Conservation (phyloP, 2,329 filamentous ascomycete genomes). For the Penicillium oxalicum region DNA sequence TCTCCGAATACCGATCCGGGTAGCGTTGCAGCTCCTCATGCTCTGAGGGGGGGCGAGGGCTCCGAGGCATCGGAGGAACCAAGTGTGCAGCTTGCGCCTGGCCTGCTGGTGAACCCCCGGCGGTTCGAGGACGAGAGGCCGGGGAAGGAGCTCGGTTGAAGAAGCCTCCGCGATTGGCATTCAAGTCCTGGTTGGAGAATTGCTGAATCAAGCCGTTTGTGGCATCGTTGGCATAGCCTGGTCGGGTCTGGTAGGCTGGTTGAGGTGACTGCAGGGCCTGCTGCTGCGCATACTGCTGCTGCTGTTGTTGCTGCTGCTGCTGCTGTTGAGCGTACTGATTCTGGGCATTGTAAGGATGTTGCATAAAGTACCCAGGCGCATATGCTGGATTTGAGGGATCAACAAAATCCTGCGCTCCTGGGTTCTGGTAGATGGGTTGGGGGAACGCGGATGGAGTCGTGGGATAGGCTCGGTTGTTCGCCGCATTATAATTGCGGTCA, state of each 20-base stretch:
- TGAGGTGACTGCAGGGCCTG: constrained; percentile 51
- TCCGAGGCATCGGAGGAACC: constrained; percentile 60
- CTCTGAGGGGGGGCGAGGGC: constrained; percentile 50
- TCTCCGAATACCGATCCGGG: constrained; percentile 81
- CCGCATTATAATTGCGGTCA: constrained; percentile 58
- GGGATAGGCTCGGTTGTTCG: constrained; percentile 66
- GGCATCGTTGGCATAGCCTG: constrained; percentile 64
- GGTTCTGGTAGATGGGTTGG: constrained; percentile 70
- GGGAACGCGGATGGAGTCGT: constrained; percentile 95
- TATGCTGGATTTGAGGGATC: constrained; percentile 43
- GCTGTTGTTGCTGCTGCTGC: constrained; percentile 38
- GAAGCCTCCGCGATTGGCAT: constrained; percentile 62
- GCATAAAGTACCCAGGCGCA: constrained; percentile 55
- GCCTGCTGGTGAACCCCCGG: constrained; percentile 55
- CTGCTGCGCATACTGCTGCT: constrained; percentile 49
- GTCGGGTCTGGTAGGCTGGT: constrained; percentile 48
- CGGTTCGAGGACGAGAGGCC: constrained; percentile 74
- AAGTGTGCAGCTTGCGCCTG: constrained; percentile 61
- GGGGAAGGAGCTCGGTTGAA: constrained; percentile 66
- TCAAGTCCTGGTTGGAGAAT: constrained; percentile 93
- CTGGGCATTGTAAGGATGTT: constrained; percentile 54
- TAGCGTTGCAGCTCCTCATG: constrained; percentile 70
- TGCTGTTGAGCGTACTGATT: constrained; percentile 35
- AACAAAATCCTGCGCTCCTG: constrained; percentile 56
- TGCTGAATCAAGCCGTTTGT: constrained; percentile 91